Evolutionary conservation across 257 asterid species (phyloP), one percentile per base, ranked within the genome.

Genomic region (Gentiana dahurica): DNA sequence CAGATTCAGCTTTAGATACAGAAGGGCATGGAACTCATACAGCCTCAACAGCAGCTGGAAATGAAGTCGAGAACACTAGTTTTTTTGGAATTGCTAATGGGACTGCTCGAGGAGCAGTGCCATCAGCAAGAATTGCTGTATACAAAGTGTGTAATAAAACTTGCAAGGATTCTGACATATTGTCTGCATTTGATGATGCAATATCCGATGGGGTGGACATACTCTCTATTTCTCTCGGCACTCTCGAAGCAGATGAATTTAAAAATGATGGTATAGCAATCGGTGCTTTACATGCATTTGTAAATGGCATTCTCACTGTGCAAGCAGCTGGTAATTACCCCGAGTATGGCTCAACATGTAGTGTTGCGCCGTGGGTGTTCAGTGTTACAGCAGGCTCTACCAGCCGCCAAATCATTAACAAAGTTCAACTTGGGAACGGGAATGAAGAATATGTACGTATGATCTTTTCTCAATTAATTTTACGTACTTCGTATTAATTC

Each of bases 121-220:
- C 85, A 2, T 66, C 73, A 0, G 75, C 85, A 45, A 69, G 81
- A 41, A 58, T 75, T 44, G 75, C 81, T 36, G 71, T 39, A 3
- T 75, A 79, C 39, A 69, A 65, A 38, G 71, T 43, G 3, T 79
- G 81, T 43, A 1, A 7, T 4, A 0, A 0, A 0, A 69, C 58
- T 0, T 65, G 81, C 53, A 0, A 3, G 2, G 38, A 51, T 0
- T 9, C 2, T 0, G 59, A 6, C 4, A 43, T 79, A 41, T 13
- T 79, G 4, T 75, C 79, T 35, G 81, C 75, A 33, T 75, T 78
- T 49, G 79, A 75, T 38, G 81, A 78, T 72, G 81, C 81, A 7
- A 75, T 75, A 39, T 75, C 85, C n/a, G 79, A 72, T 62, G 81
- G 85, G 12, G 81, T 75, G 0, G 81, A 75, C 35, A 72, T 75